These are phyloP conservation scores for Mimosa pudica DNA, from an alignment of 306 rosid species.

Conservation along the genomic window DNA sequence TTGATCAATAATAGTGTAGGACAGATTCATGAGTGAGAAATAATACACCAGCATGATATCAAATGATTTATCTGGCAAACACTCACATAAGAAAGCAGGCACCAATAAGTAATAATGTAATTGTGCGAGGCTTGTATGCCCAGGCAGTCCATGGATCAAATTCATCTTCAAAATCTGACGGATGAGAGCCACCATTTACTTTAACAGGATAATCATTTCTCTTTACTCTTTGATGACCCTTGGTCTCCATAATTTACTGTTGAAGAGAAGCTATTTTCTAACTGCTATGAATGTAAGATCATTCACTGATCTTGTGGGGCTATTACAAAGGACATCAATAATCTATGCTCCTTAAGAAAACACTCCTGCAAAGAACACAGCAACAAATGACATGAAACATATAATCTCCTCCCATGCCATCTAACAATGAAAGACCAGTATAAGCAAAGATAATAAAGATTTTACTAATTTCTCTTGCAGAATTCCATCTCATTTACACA, in stretches of 20 bases:
- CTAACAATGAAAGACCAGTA: conserved; percentile 10
- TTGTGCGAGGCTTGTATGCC: conserved; percentile 98
- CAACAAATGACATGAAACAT: conserved; percentile 22
- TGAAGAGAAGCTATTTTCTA: conserved; percentile 44
- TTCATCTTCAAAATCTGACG: conserved; percentile 59
- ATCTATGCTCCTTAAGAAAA: conserved; percentile 25
- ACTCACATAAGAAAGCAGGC: conserved; percentile 98
- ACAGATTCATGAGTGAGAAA: background rate
- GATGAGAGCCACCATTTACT: conserved; percentile 69
- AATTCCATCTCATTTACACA: conserved; percentile 9
- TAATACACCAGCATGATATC: conserved; percentile 18
- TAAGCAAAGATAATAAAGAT: background rate
- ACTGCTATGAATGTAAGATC: conserved; percentile 41
- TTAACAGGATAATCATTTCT: conserved; percentile 52
- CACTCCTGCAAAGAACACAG: conserved; percentile 36
- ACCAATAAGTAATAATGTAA: conserved; percentile 87
- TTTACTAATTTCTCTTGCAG: conserved; percentile 4
- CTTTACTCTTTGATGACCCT: conserved; percentile 62
- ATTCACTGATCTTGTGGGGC: conserved; percentile 23
- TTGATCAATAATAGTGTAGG: conserved; percentile 8
- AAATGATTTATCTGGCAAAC: conserved; percentile 29
- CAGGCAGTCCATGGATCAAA: conserved; percentile 99
- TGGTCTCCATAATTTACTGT: conserved; percentile 67
- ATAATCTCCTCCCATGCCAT: conserved; percentile 15
- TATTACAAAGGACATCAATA: conserved; percentile 22